Percentiles rank a stretch among this genome's conserved stretches.
phyloP scores from a whole-genome alignment of 768 basidiomycete genomes.

The Termitomyces sp. region DNA sequence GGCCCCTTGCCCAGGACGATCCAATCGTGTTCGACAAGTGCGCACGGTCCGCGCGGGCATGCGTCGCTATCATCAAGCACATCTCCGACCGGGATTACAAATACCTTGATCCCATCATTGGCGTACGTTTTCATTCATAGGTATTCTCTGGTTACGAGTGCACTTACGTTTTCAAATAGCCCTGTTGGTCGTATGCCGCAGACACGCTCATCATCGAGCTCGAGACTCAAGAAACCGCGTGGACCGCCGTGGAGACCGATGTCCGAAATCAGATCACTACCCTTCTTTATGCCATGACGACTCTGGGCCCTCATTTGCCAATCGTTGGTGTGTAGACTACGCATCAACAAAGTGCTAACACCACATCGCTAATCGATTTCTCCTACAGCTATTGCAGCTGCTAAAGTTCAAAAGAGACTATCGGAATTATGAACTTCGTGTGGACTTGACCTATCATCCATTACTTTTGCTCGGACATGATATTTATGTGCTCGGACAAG shows the following conservation, averaged over 20 bases:
- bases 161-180: constrained; percentile 29
- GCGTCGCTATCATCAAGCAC: constrained; percentile 55
- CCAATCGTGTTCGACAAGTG: constrained; percentile 61
- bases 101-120: constrained; percentile 74
- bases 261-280: constrained; percentile 56
- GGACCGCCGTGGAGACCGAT: constrained; percentile 57
- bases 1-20: constrained; percentile 56
- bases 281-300: constrained; percentile 60
- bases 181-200: constrained; percentile 67
- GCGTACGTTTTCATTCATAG: constrained; percentile 37
- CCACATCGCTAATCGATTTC: not conserved
- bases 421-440: constrained; percentile 19
- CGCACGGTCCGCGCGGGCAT: constrained; percentile 54
- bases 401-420: constrained; percentile 38
- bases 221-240: constrained; percentile 55
- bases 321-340: constrained; percentile 36
- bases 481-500: constrained; percentile 9
- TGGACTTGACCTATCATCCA: constrained; percentile 5
- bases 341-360: not conserved
- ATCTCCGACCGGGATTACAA: constrained; percentile 60
- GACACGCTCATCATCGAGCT: constrained; percentile 65
- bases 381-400: constrained; percentile 29
- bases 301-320: constrained; percentile 55
- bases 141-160: constrained; percentile 1
- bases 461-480: constrained; percentile 5